phyloP scores from a whole-genome alignment of 192 early-diverging fungal species.

The Podila epicladia region DNA sequence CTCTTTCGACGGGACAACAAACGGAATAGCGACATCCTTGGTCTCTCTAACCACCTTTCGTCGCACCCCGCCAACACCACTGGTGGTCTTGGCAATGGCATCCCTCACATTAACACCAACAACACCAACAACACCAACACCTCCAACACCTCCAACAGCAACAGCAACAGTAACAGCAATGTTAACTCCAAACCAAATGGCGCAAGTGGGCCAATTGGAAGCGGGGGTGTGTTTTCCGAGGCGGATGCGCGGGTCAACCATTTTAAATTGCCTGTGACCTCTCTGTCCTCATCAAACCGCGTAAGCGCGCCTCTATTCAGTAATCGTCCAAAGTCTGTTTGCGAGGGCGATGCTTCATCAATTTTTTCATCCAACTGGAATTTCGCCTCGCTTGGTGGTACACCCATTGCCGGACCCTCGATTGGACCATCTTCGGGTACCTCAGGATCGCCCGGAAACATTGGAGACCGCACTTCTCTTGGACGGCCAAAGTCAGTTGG shows the following conservation, averaged over 20 bases:
- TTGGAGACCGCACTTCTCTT: slow-evolving; percentile 38
- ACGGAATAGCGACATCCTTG: slow-evolving; percentile 45
- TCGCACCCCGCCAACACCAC: background rate
- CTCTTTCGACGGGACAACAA: slow-evolving; percentile 45
- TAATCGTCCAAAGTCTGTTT: slow-evolving; percentile 45
- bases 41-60: slow-evolving; percentile 9
- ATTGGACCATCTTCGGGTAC: slow-evolving; percentile 3
- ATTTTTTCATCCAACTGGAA: slow-evolving; percentile 48
- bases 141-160: slow-evolving; percentile 43
- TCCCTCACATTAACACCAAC: slow-evolving; percentile 1
- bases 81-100: slow-evolving; percentile 1
- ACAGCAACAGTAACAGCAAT: slow-evolving; percentile 9
- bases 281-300: slow-evolving; percentile 1
- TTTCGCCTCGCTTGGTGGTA: slow-evolving; percentile 36
- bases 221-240: slow-evolving; percentile 7
- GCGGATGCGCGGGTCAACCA: background rate
- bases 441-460: slow-evolving; percentile 40
- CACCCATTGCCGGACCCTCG: slow-evolving; percentile 11
- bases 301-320: slow-evolving; percentile 7
- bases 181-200: background rate
- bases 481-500: slow-evolving; percentile 59
- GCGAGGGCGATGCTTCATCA: slow-evolving; percentile 40
- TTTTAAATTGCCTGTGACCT: background rate
- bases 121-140: slow-evolving; percentile 30
- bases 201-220: slow-evolving; percentile 5